Base-by-base conservation (phyloP, 345 rosid genomes). In the Brassica juncea region DNA sequence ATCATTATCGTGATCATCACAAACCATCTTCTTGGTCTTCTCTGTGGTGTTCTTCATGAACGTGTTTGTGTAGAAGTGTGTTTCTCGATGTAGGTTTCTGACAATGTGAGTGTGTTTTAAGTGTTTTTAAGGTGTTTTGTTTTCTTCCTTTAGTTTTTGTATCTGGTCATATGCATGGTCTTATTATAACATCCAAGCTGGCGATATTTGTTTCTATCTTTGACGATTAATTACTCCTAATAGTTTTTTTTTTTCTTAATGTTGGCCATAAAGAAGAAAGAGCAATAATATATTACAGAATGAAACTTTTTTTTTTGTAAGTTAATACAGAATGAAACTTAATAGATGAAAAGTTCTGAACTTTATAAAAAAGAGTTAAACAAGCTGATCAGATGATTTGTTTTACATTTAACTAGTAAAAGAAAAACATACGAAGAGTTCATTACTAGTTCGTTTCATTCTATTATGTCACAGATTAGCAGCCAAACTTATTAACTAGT, bases 51-150 rank as follows among this genome's bases (percentile, higher is more conserved):
- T 59, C 14, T 42, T 66, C 77, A 73, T 67, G 69, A 67, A 55
- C 31, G 25, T 71, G 54, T 39, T 6, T 35, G n/a, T 64, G 35
- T 75, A 15, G 10, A 32, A 65, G 62, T 69, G 65, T 70, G 59
- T 71, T 65, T 72, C 72, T 79, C 70, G 82, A 79, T 80, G 79
- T 68, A 62, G 79, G 70, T 74, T 68, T 68, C 70, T 68, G 82
- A 74, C 74, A 60, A 6, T 23, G 57, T 23, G 57, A 61, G 61
- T 32, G 78, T 73, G 30, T 14, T 57, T 44, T 58, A 14, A 60
- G 58, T 34, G 73, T 23, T 66, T 66, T 66, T 12, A 28, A 39
- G 67, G 52, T 78, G 72, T 31, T 77, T 71, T 79, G 62, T 72
- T 65, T 72, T 66, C 10, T 73, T 79, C 64, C n/a, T 70, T 12